phyloP scores from a whole-genome alignment of 495 filamentous ascomycete genomes.

The Monascus purpureus region DNA sequence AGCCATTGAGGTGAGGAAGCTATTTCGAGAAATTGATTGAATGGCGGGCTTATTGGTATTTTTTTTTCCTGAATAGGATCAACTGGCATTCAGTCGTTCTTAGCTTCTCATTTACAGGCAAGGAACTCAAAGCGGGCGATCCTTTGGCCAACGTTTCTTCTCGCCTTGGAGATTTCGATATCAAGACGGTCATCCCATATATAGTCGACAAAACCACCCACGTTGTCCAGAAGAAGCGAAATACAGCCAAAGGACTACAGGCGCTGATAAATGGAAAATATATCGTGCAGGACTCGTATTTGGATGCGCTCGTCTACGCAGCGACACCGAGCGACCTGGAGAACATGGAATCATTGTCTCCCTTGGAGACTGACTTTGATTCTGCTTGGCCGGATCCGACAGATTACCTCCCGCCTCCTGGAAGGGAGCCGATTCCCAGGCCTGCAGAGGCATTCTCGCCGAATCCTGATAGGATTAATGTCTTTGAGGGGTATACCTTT shows the following conservation, averaged over 20 bases:
- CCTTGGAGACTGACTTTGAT: slow-evolving; percentile 75
- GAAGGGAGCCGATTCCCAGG: slow-evolving; percentile 56
- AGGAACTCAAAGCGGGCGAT: slow-evolving; percentile 57
- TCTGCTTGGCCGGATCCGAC: slow-evolving; percentile 62
- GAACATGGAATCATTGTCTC: slow-evolving; percentile 40
- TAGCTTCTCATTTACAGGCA: slow-evolving; percentile 68
- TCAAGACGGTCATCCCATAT: slow-evolving; percentile 69
- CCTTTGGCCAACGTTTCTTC: slow-evolving; percentile 44
- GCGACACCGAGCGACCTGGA: slow-evolving; percentile 36
- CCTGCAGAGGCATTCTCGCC: slow-evolving; percentile 54
- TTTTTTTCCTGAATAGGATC: slow-evolving; percentile 34
- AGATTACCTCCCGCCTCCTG: slow-evolving; percentile 56
- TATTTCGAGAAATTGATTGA: background rate
- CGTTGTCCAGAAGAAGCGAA: slow-evolving; percentile 77
- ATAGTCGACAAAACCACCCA: slow-evolving; percentile 63
- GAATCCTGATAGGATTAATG: slow-evolving; percentile 43
- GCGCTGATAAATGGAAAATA: slow-evolving; percentile 74
- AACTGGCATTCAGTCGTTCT: slow-evolving; percentile 71
- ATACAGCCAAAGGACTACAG: slow-evolving; percentile 73
- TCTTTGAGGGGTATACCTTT: slow-evolving; percentile 83
- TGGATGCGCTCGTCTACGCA: slow-evolving; percentile 62
- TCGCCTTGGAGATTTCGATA: slow-evolving; percentile 65
- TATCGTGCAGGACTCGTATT: slow-evolving; percentile 64
- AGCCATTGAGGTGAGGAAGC: slow-evolving; percentile 32
- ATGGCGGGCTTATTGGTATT: background rate